phyloP scores from a whole-genome alignment of 331 rosid species.

The Rosa hybrid region DNA sequence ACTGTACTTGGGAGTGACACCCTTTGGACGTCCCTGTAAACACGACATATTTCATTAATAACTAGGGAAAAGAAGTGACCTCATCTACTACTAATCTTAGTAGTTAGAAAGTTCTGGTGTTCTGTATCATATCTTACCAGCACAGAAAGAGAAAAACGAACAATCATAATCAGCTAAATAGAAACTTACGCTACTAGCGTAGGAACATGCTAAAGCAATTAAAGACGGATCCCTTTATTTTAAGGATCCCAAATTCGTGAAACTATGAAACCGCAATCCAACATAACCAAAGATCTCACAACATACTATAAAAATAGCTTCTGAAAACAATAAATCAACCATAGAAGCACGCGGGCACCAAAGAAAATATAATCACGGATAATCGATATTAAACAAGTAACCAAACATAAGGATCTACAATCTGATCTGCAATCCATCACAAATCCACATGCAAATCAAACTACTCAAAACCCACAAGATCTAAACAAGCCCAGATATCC shows the following conservation, averaged over 20 bases:
- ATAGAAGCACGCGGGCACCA: neutral
- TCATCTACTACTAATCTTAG: neutral
- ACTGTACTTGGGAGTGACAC: constrained; percentile 90
- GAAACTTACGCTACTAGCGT: neutral
- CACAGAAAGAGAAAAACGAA: too few species aligned
- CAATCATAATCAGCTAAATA: neutral
- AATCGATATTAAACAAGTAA: neutral
- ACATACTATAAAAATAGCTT: neutral
- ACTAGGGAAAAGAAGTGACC: neutral
- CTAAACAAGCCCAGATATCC: neutral
- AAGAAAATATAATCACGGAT: too few species aligned
- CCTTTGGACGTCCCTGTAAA: constrained; percentile 95
- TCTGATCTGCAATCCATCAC: neutral
- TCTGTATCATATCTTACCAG: neutral
- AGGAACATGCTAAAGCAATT: neutral
- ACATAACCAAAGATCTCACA: neutral
- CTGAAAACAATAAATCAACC: neutral
- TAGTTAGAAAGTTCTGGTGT: neutral
- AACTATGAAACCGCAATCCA: neutral
- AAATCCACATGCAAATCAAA: constrained; percentile 1
- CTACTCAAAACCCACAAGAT: neutral
- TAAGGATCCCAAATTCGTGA: neutral
- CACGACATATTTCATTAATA: neutral
- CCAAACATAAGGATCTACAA: neutral
- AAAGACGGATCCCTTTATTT: neutral